A percentile compares a stretch with the other conserved stretches of the same genome.
Conservation (phyloP, 192 early-diverging fungal genomes). For the Rhizophagus sp. region DNA sequence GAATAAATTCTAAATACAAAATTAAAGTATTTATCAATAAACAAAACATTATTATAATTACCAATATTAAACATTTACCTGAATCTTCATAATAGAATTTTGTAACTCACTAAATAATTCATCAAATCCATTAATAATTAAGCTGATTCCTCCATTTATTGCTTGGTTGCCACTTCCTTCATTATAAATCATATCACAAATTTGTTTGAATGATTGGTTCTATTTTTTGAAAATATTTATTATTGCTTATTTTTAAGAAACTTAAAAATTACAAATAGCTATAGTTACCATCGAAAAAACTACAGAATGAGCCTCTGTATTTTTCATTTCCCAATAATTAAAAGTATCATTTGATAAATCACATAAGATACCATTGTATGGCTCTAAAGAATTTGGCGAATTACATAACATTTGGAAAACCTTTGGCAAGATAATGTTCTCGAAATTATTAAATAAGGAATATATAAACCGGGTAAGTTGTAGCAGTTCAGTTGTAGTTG, state of each 20-base stretch:
- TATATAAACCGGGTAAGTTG: background rate
- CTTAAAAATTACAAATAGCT: background rate
- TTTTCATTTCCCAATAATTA: conserved; percentile 23
- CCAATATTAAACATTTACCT: background rate
- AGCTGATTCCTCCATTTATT: background rate
- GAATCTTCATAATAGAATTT: conserved; percentile 1
- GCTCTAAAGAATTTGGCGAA: background rate
- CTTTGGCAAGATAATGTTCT: conserved; percentile 4
- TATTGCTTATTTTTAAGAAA: background rate
- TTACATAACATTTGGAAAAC: background rate
- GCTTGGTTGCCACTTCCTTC: background rate
- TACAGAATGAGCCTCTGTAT: background rate
- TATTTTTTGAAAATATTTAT: background rate
- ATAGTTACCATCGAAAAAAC: background rate
- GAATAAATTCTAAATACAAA: background rate
- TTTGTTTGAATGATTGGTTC: conserved; percentile 11
- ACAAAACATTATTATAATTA: background rate
- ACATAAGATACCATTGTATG: background rate
- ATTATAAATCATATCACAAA: background rate
- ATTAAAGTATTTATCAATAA: background rate
- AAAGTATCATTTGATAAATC: conserved; percentile 15
- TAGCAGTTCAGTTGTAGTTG: background rate
- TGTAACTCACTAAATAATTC: conserved; percentile 5
- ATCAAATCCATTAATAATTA: conserved; percentile 14
- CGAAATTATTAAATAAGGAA: conserved; percentile 10